Base-by-base conservation (phyloP, 1,284 basidiomycete species). In the Schizophyllum amplum region DNA sequence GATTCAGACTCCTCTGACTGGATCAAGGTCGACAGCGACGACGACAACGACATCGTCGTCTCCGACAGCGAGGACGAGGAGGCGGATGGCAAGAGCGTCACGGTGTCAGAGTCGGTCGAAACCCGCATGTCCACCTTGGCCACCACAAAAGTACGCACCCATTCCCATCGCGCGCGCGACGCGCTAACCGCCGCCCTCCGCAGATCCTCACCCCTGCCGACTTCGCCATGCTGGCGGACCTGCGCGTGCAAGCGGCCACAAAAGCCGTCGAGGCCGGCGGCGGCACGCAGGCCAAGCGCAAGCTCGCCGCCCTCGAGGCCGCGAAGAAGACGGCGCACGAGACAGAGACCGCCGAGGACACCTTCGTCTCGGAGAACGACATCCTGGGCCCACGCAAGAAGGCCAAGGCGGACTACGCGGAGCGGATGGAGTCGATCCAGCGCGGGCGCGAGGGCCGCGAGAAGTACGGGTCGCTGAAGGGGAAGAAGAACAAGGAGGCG, bases 131-230 rank as follows among this genome's bases (percentile, higher is more conserved):
- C 85, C 52, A 82, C 80, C 1, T 71, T 91, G 51, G 91, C 90
- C 4, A 92, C 87, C 1, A 90, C 87, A 24, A 93, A 92, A 74
- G 91, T 86, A 58, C 60, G 62, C 55, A 11, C 22, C 2, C 11
- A 13, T 27, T 22, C 51, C 20, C 33, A 24, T 42, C 7, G 24
- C 52, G 33, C 46, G 46, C 48, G 26, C 26, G 27, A 9, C 55
- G 20, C 33, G 26, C 24, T 23, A 17, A 55, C 57, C 47, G 49
- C 48, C 46, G 42, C 26, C 58, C 13, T 17, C 22, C 47, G 9
- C 59, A 95, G 92, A 99, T 99, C 66, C 83, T 99, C 33, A 99
- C 97, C 0, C 97, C 97, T 0, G 95, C 95, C 24, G 96, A 99
- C 72, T 99, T 98, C 70, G 92, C 92, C 0, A 76, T 98, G 54